These are phyloP conservation scores for Omphalea diandra DNA, from an alignment of 441 rosid species.

Conservation along the genomic window DNA sequence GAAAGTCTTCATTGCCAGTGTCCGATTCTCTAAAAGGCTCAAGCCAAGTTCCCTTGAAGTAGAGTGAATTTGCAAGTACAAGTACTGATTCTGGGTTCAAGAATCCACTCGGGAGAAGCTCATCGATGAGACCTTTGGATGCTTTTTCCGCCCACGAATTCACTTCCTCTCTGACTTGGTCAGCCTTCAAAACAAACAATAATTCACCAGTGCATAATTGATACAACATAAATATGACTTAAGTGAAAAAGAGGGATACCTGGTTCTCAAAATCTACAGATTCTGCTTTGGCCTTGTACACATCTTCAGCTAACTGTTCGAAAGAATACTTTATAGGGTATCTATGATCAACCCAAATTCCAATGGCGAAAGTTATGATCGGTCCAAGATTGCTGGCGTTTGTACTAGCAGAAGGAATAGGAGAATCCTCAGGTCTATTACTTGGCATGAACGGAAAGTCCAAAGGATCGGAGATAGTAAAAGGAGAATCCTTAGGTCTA, in stretches of 20 bases:
- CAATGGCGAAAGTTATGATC: neutral
- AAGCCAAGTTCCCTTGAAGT: slow-evolving; percentile 26
- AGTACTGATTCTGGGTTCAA: neutral
- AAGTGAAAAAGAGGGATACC: neutral
- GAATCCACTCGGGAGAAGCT: slow-evolving; percentile 8
- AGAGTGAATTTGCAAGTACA: slow-evolving; percentile 25
- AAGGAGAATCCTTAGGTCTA: too few species aligned
- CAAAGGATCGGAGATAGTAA: too few species aligned
- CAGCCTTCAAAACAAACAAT: slow-evolving; percentile 4
- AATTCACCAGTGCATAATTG: too few species aligned
- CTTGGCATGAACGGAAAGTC: too few species aligned
- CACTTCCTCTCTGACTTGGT: slow-evolving; percentile 13
- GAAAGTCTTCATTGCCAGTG: slow-evolving; percentile 7
- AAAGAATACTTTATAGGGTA: neutral
- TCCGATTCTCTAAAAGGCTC: neutral
- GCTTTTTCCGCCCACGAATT: slow-evolving; percentile 22
- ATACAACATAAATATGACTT: too few species aligned
- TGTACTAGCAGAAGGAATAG: too few species aligned
- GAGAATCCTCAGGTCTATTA: too few species aligned
- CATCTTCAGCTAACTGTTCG: neutral
- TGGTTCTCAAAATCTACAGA: neutral
- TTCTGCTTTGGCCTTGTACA: slow-evolving; percentile 1
- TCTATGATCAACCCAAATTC: neutral
- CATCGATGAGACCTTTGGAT: slow-evolving; percentile 23
- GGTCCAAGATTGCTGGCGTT: neutral